phyloP scores from a whole-genome alignment of 768 basidiomycete genomes.

The Erythrobasidium yunnanense region DNA sequence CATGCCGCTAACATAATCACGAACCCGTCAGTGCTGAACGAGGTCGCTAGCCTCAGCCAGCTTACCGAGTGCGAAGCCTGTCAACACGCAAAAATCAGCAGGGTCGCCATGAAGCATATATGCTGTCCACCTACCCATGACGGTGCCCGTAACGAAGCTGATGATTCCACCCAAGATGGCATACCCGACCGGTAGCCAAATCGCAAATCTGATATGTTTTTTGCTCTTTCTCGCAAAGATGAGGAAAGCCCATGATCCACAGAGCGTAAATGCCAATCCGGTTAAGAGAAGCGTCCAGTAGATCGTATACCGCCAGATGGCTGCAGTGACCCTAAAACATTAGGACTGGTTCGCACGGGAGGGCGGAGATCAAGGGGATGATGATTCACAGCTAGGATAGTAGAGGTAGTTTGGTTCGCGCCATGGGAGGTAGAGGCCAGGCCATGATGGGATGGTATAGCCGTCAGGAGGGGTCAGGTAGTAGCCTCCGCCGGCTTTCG shows the following conservation, averaged over 20 bases:
- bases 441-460: slow-evolving; percentile 15
- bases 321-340: not conserved
- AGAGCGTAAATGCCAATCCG: slow-evolving; percentile 23
- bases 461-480: slow-evolving; percentile 20
- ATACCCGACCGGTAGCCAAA: slow-evolving; percentile 8
- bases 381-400: slow-evolving; percentile 18
- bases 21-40: not conserved
- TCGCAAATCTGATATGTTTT: slow-evolving; percentile 17
- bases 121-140: slow-evolving; percentile 9
- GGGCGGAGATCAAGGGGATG: too few species aligned
- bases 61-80: slow-evolving; percentile 15
- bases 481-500: slow-evolving; percentile 20
- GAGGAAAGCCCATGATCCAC: slow-evolving; percentile 21
- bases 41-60: not conserved
- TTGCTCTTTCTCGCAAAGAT: slow-evolving; percentile 13
- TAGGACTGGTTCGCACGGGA: not conserved
- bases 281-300: slow-evolving; percentile 28
- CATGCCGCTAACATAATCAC: slow-evolving; percentile 9
- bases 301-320: slow-evolving; percentile 24
- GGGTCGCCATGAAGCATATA: not conserved
- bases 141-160: slow-evolving; percentile 22
- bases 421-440: slow-evolving; percentile 22
- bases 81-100: not conserved
- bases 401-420: slow-evolving; percentile 11
- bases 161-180: slow-evolving; percentile 4